Percentiles rank a stretch among this genome's conserved stretches.
Evolutionary conservation across 2,329 filamentous ascomycete genomes (phyloP).

Genomic region (Podosphaera fusca): DNA sequence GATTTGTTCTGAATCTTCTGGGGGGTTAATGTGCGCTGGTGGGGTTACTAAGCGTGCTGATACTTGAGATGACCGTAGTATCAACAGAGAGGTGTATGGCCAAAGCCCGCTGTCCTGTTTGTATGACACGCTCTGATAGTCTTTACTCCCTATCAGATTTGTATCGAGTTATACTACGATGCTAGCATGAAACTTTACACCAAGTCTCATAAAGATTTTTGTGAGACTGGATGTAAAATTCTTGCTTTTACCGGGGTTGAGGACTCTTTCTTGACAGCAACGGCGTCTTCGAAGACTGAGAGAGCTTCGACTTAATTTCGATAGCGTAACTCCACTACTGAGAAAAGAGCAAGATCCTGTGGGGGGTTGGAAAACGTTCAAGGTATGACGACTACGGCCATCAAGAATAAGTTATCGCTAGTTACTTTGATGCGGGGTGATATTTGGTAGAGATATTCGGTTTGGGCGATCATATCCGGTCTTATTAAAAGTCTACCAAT

Average conservation of each 20-base stretch:
- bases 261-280: not conserved
- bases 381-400: not conserved
- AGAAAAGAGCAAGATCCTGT: not conserved
- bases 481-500: not conserved
- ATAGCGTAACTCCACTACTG: not conserved
- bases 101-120: not conserved
- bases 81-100: not conserved
- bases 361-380: not conserved
- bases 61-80: not conserved
- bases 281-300: not conserved
- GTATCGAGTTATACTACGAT: not conserved
- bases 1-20: not conserved
- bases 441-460: not conserved
- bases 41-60: not conserved
- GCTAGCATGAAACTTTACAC: not conserved
- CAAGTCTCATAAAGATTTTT: too few species aligned
- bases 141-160: not conserved
- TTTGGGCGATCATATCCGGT: not conserved
- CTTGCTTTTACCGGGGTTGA: too few species aligned
- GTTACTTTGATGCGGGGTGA: not conserved
- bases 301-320: not conserved
- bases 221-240: too few species aligned
- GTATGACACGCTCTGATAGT: not conserved
- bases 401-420: not conserved
- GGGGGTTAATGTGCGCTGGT: not conserved